Base-by-base conservation (phyloP, 164 flowering plant genomes). In the Vitis riparia region DNA sequence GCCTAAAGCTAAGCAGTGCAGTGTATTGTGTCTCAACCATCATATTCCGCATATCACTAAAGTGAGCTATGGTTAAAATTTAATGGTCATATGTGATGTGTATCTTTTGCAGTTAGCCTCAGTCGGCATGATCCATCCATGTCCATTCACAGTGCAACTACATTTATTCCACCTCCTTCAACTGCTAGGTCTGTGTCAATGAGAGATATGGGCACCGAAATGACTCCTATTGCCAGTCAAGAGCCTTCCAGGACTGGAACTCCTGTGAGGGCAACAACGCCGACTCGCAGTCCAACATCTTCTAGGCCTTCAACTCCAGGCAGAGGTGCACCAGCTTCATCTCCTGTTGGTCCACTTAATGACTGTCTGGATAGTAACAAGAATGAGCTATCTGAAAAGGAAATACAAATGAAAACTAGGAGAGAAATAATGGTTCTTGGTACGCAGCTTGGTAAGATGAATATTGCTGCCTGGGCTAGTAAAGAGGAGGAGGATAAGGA, bases 131-230 rank as follows among this genome's bases (percentile, higher is more conserved):
- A 86, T 80, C 76, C 95, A 67, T 80, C 89, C 61, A 47, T 80
- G 30, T 71, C 91, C 52, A 71, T 87, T 63, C 88, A 84, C 44
- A 79, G 83, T 72, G 77, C 91, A 32, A 85, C 92, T 47, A 82
- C 92, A 29, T 89, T 84, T 72, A 67, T 86, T 76, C 89, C 92
- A 29, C 91, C 93, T 55, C 89, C 91, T 59, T 81, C 94, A 79
- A 88, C 92, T 15, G 94, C 89, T 37, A 83, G 96, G 65, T 93
- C 98, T 17, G 93, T 93, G 29, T 93, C 91, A 30, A 91, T 93
- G 97, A 93, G 98, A 80, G 98, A 93, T 68, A 93, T 93, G 98
- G 98, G 98, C 47, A 93, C 97, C 69, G 98, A 93, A 80, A 93
- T 93, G 98, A 93, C 97, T 50, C 98, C 97, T 32, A 78, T 87